Evolutionary conservation across 139 green algal genomes (phyloP).

Genomic region (Asterochloris erici): DNA sequence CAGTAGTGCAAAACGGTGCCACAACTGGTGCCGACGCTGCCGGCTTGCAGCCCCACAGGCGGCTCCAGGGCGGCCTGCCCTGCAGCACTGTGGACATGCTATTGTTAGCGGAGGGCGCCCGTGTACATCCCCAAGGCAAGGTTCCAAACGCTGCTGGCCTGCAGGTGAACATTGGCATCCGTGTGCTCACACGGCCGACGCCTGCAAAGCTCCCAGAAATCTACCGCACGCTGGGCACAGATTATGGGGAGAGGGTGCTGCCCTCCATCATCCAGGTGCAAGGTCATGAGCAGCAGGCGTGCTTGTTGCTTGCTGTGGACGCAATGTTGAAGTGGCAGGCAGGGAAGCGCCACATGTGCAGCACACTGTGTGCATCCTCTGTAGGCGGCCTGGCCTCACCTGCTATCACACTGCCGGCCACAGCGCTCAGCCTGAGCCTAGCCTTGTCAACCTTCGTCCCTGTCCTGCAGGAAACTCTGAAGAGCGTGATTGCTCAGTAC

Average conservation of each 20-base stretch:
- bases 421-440: background rate
- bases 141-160: background rate
- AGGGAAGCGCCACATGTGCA: too few relatives aligned
- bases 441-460: background rate
- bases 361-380: background rate
- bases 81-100: background rate
- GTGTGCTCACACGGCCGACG: conserved; percentile 93
- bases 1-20: too few relatives aligned
- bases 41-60: background rate
- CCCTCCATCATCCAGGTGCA: conserved; percentile 93
- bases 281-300: background rate
- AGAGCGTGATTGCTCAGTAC: conserved; percentile 98
- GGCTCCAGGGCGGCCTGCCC: background rate
- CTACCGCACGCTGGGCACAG: conserved; percentile 90
- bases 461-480: conserved; percentile 85
- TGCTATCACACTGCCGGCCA: too few relatives aligned
- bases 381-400: background rate
- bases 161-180: conserved; percentile 95
- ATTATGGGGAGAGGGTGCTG: conserved; percentile 95
- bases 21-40: background rate
- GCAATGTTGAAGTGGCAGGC: too few relatives aligned
- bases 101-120: background rate
- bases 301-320: too few relatives aligned
- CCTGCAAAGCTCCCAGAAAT: conserved; percentile 82
- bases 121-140: background rate